Evolutionary conservation across 768 basidiomycete genomes (phyloP).

Genomic region (Cystobasidiopsis lactophilus): DNA sequence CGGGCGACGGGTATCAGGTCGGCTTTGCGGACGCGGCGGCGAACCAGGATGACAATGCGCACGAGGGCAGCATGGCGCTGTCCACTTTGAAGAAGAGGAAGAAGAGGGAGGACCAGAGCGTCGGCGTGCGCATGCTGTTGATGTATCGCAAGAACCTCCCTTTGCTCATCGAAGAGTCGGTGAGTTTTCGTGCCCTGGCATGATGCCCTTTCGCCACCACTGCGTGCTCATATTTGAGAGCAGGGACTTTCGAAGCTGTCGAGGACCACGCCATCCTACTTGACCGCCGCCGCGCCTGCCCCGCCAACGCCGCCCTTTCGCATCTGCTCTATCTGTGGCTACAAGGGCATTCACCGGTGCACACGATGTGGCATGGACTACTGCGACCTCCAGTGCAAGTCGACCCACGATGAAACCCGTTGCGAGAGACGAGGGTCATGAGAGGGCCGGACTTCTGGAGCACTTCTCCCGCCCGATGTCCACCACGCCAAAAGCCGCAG

Average conservation of each 20-base stretch:
- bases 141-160: neutral
- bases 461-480: too few species aligned
- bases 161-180: neutral
- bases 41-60: neutral
- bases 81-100: constrained; percentile 1
- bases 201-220: neutral
- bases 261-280: neutral
- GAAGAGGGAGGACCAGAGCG: neutral
- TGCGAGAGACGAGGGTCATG: too few species aligned
- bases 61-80: neutral
- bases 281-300: neutral
- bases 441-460: too few species aligned
- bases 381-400: neutral
- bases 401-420: neutral
- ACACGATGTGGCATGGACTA: neutral
- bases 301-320: neutral
- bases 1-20: too few species aligned
- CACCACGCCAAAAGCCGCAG: too few species aligned
- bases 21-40: too few species aligned
- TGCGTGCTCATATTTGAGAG: neutral
- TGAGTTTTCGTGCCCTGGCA: neutral
- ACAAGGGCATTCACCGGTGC: neutral
- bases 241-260: neutral
- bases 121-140: neutral
- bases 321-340: neutral